These are phyloP conservation scores for Irpex rosettiformis DNA, from an alignment of 1,284 basidiomycete genomes.

Conservation along the genomic window DNA sequence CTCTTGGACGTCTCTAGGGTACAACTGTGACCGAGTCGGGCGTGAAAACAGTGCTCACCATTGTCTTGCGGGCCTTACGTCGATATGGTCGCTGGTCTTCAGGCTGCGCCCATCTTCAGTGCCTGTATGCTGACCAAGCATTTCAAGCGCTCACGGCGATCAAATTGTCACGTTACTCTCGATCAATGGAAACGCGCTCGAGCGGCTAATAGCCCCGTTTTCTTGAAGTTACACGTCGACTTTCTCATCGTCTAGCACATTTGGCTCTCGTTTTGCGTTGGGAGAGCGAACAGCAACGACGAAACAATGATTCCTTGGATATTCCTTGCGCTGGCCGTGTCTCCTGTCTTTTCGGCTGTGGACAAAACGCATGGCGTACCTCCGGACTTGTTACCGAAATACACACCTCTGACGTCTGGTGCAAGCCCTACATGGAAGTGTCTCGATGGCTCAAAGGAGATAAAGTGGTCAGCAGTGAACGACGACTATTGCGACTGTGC, in stretches of 20 bases:
- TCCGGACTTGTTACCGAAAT: slow-evolving; percentile 26
- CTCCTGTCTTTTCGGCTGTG: slow-evolving; percentile 21
- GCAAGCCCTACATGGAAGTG: slow-evolving; percentile 61
- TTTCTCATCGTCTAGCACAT: not conserved
- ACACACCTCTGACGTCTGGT: slow-evolving; percentile 21
- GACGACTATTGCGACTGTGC: slow-evolving; percentile 95
- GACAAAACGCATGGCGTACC: slow-evolving; percentile 27
- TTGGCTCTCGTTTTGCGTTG: not conserved
- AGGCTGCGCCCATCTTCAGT: slow-evolving; percentile 5
- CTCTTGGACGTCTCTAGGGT: not conserved
- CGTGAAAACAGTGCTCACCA: slow-evolving; percentile 25
- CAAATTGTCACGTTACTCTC: slow-evolving; percentile 2
- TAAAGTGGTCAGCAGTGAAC: slow-evolving; percentile 79
- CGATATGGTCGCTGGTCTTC: slow-evolving; percentile 20
- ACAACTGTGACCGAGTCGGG: not conserved
- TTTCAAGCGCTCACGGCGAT: slow-evolving; percentile 1
- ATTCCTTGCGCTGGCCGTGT: slow-evolving; percentile 24
- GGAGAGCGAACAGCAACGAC: not conserved
- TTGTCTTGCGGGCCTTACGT: slow-evolving; percentile 28
- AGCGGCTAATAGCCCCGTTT: slow-evolving; percentile 3
- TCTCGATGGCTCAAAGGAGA: slow-evolving; percentile 68
- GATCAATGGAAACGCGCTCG: slow-evolving; percentile 4
- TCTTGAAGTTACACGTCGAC: slow-evolving; percentile 11
- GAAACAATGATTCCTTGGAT: slow-evolving; percentile 24
- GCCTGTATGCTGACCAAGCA: slow-evolving; percentile 11